Evolutionary conservation across 495 filamentous ascomycete genomes (phyloP), one percentile per base, ranked within the genome.

Genomic region (Aspergillus olivimuriae): DNA sequence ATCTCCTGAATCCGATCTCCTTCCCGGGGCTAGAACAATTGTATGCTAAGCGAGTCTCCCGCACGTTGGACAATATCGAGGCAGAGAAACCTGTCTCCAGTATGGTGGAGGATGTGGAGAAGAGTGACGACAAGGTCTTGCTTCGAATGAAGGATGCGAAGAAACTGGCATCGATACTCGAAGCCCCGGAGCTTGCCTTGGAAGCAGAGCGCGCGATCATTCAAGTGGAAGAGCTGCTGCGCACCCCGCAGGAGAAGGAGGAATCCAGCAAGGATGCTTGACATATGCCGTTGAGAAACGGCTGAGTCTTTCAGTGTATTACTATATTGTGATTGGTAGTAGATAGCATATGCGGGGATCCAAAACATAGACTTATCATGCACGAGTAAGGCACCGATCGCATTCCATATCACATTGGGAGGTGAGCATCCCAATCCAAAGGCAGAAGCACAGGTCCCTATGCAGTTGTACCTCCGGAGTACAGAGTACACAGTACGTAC

Each of bases 171-270:
- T 64, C 80, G 34, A 74, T 80, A 1, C 63, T 92, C n/a, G 73
- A 87, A 8, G 70, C 95, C 18, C 89, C 91, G 0, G 86, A 87
- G 41, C 76, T 97, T 41, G 82, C 83, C 39, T 64, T 86, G n/a
- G 92, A 97, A 65, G 80, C 94, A 2, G 89, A 96, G 54, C 72
- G 91, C 20, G 91, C 91, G 3, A 84, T 92, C 28, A 78, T 84
- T 69, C 91, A 97, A 69, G 86, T 96, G 1, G 78, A 89, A 55
- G 76, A 74, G 44, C 74, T 78, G 28, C 63, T 91, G 41, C 55
- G 72, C 41, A 70, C 19, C 33, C 49, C 16, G 57, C 68, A 20
- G 55, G 55, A 61, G 19, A 36, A 54, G 12, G 41, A 44, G 4
- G 44, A 26, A 1, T 34, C 43, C 8, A 26, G 43, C 22, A 60